phyloP scores from a whole-genome alignment of 1,284 basidiomycete genomes.

The Ceratobasidium sp. region DNA sequence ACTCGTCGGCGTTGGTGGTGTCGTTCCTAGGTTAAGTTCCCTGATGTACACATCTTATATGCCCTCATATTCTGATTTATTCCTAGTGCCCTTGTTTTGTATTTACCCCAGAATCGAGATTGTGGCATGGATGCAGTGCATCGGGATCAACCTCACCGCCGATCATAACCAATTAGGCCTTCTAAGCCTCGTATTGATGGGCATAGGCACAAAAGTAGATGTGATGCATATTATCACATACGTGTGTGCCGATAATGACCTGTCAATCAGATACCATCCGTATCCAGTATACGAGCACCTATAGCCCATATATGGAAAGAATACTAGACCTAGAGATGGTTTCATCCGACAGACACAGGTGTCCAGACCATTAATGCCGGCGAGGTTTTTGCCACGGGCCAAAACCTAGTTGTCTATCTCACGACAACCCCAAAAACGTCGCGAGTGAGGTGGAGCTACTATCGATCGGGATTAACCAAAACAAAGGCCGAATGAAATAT shows the following conservation, averaged over 20 bases:
- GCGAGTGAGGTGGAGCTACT: conserved; percentile 6
- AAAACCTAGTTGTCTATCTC: not conserved
- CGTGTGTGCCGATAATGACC: not conserved
- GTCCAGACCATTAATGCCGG: conserved; percentile 2
- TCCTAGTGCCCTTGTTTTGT: no score
- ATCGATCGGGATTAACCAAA: not conserved
- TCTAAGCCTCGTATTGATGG: no score
- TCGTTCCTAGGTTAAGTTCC: no score
- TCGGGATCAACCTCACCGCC: no score
- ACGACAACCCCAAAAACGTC: not conserved
- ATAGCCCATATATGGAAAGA: no score
- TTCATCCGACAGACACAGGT: not conserved
- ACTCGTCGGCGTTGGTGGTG: no score
- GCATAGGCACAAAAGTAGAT: not conserved
- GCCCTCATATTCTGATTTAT: not conserved
- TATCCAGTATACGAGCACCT: not conserved
- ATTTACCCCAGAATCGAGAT: no score
- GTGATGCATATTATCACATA: not conserved
- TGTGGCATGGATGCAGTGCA: no score
- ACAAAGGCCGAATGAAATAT: not conserved
- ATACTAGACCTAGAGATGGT: no score
- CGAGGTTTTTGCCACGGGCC: conserved; percentile 35
- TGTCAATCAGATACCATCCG: not conserved
- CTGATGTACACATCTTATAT: no score
- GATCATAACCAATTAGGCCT: no score